A percentile compares a stretch with the other conserved stretches of the same genome.
phyloP scores from a whole-genome alignment of 2,329 filamentous ascomycete genomes.

The Penicillium brevicompactum region DNA sequence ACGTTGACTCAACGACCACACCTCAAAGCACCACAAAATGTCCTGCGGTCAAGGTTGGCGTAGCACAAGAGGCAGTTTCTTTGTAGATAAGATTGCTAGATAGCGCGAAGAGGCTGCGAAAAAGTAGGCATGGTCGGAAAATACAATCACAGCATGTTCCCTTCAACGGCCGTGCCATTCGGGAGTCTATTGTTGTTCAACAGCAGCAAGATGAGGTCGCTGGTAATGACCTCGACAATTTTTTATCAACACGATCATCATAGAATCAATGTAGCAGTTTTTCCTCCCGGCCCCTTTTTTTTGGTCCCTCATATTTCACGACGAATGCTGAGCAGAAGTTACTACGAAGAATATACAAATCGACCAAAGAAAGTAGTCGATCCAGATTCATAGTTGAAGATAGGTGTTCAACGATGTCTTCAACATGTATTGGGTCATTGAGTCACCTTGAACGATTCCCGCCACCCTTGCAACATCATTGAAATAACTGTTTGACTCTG shows the following conservation, averaged over 20 bases:
- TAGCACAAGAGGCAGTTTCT: no score
- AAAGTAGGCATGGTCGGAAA: not conserved
- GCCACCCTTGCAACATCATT: not conserved
- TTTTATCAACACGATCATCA: not conserved
- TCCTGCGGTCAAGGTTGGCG: no score
- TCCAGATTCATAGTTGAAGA: not conserved
- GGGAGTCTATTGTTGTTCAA: not conserved
- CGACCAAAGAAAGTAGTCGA: not conserved
- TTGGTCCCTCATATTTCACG: not conserved
- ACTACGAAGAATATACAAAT: no score
- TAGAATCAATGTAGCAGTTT: not conserved
- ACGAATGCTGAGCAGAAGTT: not conserved
- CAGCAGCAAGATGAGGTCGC: not conserved
- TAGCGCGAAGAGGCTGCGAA: not conserved
- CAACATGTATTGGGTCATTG: not conserved
- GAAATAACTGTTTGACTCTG: not conserved
- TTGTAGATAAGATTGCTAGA: no score
- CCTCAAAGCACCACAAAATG: no score
- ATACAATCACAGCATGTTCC: not conserved
- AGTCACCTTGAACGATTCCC: not conserved
- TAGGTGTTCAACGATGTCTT: not conserved
- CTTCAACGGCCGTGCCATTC: not conserved
- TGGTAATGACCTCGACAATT: not conserved
- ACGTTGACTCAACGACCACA: no score
- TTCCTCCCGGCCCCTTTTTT: not conserved